Evolutionary conservation across 176 grass and related monocot species (phyloP), one percentile per base, ranked within the genome.

Genomic region (Avena eriantha): DNA sequence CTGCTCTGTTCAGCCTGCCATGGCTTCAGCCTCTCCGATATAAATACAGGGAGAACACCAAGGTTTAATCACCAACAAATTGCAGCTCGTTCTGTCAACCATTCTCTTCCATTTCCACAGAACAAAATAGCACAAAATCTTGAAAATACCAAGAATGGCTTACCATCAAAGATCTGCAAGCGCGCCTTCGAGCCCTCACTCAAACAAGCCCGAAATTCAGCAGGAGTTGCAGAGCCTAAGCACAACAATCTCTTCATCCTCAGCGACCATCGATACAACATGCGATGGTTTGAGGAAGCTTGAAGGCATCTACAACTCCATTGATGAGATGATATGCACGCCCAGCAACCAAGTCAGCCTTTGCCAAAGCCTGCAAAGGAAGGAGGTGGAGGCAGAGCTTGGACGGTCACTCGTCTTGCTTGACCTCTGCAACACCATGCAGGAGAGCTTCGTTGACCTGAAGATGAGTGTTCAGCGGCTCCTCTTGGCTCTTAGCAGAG

Each of bases 331-430:
- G 16, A 55, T 90, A 13, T 72, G 78, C 86, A 71, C 79, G 39
- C 87, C 78, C 1, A 39, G 36, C 36, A 39, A 39, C 36, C 36
- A 39, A 39, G 36, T 1, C 36, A 39, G 36, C 36, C 36, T 39
- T 39, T 39, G 36, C 36, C 36, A 39, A 1, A 39, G 0, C 36
- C 0, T 39, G 0, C 36, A 39, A 39, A 39, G 36, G 36, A 39
- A 0, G 36, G 36, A 4, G 36, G 36, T 39, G 0, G 36, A 39
- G 36, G 66, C 72, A 39, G 89, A 91, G 69, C 84, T 91, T 36
- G 92, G 70, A 48, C n/a, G 34, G 47, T 89, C 87, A 59, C 66
- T 94, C 6, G 36, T 65, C 51, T 82, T 89, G 71, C 49, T 94
- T 46, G 89, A 94, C 31, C 63, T 85, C 53, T 94, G 87, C 72